Base-by-base conservation (phyloP, 805 yeast species). In the Wickerhamomyces xylosicus region DNA sequence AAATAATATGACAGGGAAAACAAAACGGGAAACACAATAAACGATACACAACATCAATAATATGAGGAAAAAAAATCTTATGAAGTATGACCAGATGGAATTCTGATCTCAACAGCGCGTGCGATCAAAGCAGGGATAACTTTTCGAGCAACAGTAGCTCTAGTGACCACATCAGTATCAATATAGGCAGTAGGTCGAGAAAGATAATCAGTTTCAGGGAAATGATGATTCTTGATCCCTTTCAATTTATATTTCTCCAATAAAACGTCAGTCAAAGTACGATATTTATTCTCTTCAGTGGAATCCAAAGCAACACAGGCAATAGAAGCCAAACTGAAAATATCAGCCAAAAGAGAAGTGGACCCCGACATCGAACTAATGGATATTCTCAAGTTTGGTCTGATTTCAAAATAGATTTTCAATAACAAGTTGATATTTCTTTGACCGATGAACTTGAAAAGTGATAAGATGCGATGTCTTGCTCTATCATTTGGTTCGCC, bases 401-500 rank as follows among this genome's bases (percentile, higher is more conserved):
- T 54, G 16, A 64, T 48, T 17, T 54, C 48, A 15, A 47, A 47
- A 37, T 61, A 64, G 22, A 59, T 44, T 27, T 50, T 56, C 47
- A 64, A 55, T 25, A 63, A 48, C 29, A 59, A 41, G 10, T 36
- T 31, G n/a, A 66, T 66, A 29, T 55, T 58, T 25, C 46, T 50
- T n/a, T 50, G 47, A 7, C 61, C 49, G 25, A 64, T 42, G 34
- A 54, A 50, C 40, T 54, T 53, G 45, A 63, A 37, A 5, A 63
- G 39, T 6, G 56, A 46, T 7, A 62, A 49, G 44, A 57, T 62
- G 15, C 66, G 56, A 7, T 58, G 37, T 34, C 53, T 61, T 5
- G 61, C 43, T 19, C 56, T 57, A 33, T 65, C 67, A 45, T 62
- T 66, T 3, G 65, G 51, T 1, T 54, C 43, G 2, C 56, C 52